Evolutionary conservation across 1,284 basidiomycete species (phyloP).

Genomic region (Boletus smithii): DNA sequence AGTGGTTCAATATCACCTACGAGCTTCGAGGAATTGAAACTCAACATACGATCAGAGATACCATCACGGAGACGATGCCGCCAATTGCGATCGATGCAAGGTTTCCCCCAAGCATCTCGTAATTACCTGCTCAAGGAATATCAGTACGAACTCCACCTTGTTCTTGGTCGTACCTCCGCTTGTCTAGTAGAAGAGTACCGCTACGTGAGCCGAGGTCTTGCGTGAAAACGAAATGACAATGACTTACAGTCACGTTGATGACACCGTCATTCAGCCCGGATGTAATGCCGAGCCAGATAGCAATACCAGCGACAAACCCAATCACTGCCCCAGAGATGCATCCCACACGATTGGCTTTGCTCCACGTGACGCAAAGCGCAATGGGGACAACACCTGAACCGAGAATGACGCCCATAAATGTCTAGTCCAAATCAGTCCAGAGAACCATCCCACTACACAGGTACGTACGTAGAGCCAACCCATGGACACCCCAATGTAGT

Average conservation of each 20-base stretch:
- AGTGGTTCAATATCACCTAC: background rate
- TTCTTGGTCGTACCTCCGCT: constrained; percentile 42
- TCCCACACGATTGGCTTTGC: constrained; percentile 79
- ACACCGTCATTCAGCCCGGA: constrained; percentile 62
- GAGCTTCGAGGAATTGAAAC: background rate
- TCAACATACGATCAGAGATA: constrained; percentile 45
- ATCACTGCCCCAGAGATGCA: constrained; percentile 68
- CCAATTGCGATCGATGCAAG: constrained; percentile 82
- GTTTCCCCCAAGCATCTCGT: constrained; percentile 86
- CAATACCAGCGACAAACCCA: constrained; percentile 71
- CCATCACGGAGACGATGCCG: constrained; percentile 66
- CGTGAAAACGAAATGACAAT: constrained; percentile 1
- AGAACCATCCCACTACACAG: background rate
- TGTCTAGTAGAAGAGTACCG: constrained; percentile 35
- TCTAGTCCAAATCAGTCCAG: constrained; percentile 37
- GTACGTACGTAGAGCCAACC: constrained; percentile 82
- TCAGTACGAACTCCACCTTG: background rate
- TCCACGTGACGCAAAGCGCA: constrained; percentile 79
- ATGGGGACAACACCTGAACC: constrained; percentile 87
- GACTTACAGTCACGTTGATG: constrained; percentile 65
- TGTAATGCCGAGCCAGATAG: constrained; percentile 85
- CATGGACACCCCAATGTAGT: constrained; percentile 86
- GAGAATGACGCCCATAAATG: constrained; percentile 81
- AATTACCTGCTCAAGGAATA: constrained; percentile 50
- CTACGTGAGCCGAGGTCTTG: background rate